Conservation (phyloP, 768 basidiomycete genomes). For the Termitomyces sp. region DNA sequence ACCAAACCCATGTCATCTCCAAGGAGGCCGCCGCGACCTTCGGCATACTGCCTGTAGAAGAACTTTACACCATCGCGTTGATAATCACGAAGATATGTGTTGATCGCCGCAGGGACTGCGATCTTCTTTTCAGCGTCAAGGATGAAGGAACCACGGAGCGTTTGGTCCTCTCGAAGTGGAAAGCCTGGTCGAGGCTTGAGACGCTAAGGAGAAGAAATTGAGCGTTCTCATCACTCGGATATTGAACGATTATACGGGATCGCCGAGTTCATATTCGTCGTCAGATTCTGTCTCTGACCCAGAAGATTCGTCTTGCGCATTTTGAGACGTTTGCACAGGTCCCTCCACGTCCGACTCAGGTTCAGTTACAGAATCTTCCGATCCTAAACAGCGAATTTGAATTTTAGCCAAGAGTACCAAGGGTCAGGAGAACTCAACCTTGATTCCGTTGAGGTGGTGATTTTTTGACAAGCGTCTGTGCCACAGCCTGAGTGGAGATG, state of each 20-base stretch:
- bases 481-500: not conserved
- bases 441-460: constrained; percentile 3
- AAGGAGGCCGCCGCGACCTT: constrained; percentile 73
- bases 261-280: constrained; percentile 28
- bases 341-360: constrained; percentile 33
- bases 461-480: constrained; percentile 1
- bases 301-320: not conserved
- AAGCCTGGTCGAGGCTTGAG: constrained; percentile 53
- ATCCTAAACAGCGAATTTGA: not conserved
- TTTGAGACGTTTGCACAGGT: not conserved
- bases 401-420: not conserved
- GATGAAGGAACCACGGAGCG: constrained; percentile 39
- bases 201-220: constrained; percentile 2
- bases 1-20: constrained; percentile 97
- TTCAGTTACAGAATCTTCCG: constrained; percentile 27
- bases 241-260: constrained; percentile 17
- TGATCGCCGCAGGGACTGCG: constrained; percentile 66
- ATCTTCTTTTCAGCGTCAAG: constrained; percentile 45
- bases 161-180: constrained; percentile 41
- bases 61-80: constrained; percentile 86
- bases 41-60: constrained; percentile 68
- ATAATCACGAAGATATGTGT: constrained; percentile 85
- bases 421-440: constrained; percentile 2
- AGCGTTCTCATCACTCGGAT: not conserved
- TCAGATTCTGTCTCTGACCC: constrained; percentile 46